Evolutionary conservation across 2,329 filamentous ascomycete species (phyloP).

Genomic region (Polychaeton citri): DNA sequence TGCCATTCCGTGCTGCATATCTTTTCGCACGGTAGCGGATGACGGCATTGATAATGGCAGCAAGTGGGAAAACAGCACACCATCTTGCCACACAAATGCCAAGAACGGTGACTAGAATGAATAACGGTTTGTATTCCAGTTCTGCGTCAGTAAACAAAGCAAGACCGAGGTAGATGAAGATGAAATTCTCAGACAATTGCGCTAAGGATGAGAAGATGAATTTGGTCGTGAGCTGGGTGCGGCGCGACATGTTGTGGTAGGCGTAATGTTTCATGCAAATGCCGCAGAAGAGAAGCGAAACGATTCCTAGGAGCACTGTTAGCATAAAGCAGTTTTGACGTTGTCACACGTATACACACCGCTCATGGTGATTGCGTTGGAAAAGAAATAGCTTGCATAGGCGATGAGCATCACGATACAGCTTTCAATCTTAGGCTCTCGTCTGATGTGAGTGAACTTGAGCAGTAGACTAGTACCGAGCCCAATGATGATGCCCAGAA

Average conservation of each 20-base stretch:
- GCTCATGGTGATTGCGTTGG: constrained; percentile 89
- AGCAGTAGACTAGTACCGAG: constrained; percentile 75
- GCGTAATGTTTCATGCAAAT: constrained; percentile 98
- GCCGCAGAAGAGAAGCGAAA: constrained; percentile 91
- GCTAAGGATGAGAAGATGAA: constrained; percentile 92
- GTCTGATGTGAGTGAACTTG: constrained; percentile 86
- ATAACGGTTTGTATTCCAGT: constrained; percentile 80
- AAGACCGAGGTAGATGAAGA: constrained; percentile 95
- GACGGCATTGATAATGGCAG: constrained; percentile 80
- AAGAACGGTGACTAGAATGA: constrained; percentile 83
- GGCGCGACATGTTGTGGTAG: constrained; percentile 98
- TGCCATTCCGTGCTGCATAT: not conserved
- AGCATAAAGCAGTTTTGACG: not conserved
- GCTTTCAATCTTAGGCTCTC: constrained; percentile 93
- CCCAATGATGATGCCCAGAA: constrained; percentile 79
- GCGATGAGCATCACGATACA: constrained; percentile 87
- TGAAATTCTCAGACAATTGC: constrained; percentile 96
- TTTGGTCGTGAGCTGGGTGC: constrained; percentile 94
- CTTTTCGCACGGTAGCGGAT: constrained; percentile 73
- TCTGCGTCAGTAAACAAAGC: constrained; percentile 86
- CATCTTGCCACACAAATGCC: constrained; percentile 88
- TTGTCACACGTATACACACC: constrained; percentile 49
- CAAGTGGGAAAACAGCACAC: constrained; percentile 88
- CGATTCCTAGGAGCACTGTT: constrained; percentile 53
- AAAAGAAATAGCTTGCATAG: constrained; percentile 96